A percentile compares a stretch with the other conserved stretches of the same genome.
Conservation (phyloP, 768 basidiomycete species). For the Kwoniella heveanensis region DNA sequence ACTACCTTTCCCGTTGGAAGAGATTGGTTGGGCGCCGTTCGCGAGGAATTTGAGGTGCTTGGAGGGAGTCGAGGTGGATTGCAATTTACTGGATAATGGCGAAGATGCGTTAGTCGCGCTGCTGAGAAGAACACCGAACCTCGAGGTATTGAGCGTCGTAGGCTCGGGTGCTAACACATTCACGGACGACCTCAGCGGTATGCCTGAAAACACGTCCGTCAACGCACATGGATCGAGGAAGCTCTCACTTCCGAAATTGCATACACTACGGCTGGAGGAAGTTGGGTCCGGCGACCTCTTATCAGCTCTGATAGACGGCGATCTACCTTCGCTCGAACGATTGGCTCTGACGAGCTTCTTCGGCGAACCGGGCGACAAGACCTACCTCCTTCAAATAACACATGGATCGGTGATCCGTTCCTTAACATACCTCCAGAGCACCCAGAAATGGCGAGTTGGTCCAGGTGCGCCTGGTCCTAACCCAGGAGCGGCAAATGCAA, state of each 20-base stretch:
- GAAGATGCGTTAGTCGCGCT: constrained; percentile 12
- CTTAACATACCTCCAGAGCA: constrained; percentile 40
- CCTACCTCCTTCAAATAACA: constrained; percentile 29
- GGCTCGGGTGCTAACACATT: background rate
- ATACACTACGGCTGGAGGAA: constrained; percentile 41
- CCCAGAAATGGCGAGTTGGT: constrained; percentile 36
- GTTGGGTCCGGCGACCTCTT: constrained; percentile 38
- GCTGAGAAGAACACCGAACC: constrained; percentile 5
- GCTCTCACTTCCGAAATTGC: constrained; percentile 29
- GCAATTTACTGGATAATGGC: background rate
- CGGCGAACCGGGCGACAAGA: constrained; percentile 28
- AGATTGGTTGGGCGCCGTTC: constrained; percentile 23
- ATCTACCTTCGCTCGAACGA: constrained; percentile 38
- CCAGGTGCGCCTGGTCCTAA: too few species aligned
- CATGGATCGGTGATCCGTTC: constrained; percentile 46
- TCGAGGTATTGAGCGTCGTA: constrained; percentile 14
- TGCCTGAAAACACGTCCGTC: background rate
- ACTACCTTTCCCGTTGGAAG: constrained; percentile 20
- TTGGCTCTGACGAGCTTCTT: constrained; percentile 42
- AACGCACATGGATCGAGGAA: background rate
- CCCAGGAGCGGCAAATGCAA: background rate
- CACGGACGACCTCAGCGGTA: background rate
- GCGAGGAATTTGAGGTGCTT: constrained; percentile 18
- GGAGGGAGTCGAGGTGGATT: constrained; percentile 27
- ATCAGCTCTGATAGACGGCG: constrained; percentile 28